Evolutionary conservation across 1,139 yeast genomes (phyloP).

Genomic region (Meyerozyma elateridarum): DNA sequence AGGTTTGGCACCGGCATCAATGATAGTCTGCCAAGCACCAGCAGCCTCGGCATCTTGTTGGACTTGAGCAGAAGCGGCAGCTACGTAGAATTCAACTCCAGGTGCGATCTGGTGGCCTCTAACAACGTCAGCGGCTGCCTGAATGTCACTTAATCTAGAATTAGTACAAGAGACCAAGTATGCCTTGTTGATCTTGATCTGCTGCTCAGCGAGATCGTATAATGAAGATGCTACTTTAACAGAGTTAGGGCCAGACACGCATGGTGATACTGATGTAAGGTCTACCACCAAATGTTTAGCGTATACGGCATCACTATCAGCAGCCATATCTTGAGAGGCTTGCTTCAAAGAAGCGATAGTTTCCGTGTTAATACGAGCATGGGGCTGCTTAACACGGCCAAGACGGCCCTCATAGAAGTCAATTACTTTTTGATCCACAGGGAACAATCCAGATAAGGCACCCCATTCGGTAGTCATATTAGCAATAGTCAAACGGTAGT

Average conservation of each 20-base stretch:
- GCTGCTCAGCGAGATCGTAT: slow-evolving; percentile 63
- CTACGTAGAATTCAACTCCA: slow-evolving; percentile 91
- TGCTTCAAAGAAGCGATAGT: slow-evolving; percentile 49
- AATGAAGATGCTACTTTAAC: slow-evolving; percentile 85
- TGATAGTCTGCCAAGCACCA: slow-evolving; percentile 88
- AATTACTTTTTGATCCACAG: slow-evolving; percentile 75
- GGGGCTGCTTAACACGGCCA: slow-evolving; percentile 65
- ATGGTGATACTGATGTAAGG: slow-evolving; percentile 80
- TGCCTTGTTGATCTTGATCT: slow-evolving; percentile 85
- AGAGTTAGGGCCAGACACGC: slow-evolving; percentile 93
- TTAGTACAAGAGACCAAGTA: slow-evolving; percentile 97
- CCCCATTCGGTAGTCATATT: slow-evolving; percentile 99
- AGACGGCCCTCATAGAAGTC: slow-evolving; percentile 75
- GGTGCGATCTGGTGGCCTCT: slow-evolving; percentile 77
- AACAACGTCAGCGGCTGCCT: slow-evolving; percentile 89
- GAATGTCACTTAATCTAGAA: slow-evolving; percentile 85
- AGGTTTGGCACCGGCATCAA: slow-evolving; percentile 92
- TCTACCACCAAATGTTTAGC: slow-evolving; percentile 86
- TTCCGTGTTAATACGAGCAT: slow-evolving; percentile 71
- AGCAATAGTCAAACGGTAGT: slow-evolving; percentile 92
- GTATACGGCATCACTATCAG: slow-evolving; percentile 77
- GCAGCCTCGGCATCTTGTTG: slow-evolving; percentile 84
- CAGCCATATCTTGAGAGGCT: slow-evolving; percentile 31
- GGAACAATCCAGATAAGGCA: slow-evolving; percentile 93
- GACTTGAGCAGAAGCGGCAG: slow-evolving; percentile 93